These are phyloP conservation scores for Decorospora gaudefroyi DNA, from an alignment of 2,329 filamentous ascomycete species.

Conservation along the genomic window DNA sequence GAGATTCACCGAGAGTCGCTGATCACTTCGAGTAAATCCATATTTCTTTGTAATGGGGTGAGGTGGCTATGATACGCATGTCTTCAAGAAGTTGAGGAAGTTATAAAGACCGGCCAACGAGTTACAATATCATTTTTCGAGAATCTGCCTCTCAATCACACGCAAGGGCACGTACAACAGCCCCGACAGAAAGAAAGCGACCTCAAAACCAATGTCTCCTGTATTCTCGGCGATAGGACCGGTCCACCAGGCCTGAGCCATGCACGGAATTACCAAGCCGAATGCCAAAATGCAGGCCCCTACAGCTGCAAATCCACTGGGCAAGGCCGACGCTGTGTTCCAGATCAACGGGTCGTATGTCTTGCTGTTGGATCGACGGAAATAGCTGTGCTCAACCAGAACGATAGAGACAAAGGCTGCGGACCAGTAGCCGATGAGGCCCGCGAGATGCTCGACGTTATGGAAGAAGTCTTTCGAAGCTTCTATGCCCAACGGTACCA, in stretches of 20 bases:
- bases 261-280: conserved; percentile 61
- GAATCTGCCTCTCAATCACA: conserved; percentile 45
- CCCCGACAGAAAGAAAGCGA: conserved; percentile 59
- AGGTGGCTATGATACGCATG: no score
- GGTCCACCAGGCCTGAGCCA: conserved; percentile 65
- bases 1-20: no score
- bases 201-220: conserved; percentile 69
- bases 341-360: conserved; percentile 48
- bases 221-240: conserved; percentile 64
- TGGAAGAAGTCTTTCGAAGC: conserved; percentile 62
- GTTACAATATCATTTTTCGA: no score
- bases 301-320: conserved; percentile 50
- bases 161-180: conserved; percentile 53
- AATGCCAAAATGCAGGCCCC: conserved; percentile 47
- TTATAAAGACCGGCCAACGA: no score
- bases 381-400: conserved; percentile 47
- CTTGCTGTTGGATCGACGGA: conserved; percentile 40
- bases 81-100: no score
- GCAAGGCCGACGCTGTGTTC: conserved; percentile 48
- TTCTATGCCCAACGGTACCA: conserved; percentile 63
- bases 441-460: conserved; percentile 53
- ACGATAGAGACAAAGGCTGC: conserved; percentile 43
- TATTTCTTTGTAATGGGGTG: no score
- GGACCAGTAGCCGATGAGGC: conserved; percentile 46
- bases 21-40: no score